Conservation (phyloP, 2,329 filamentous ascomycete species). For the Xylariaceae sp. region DNA sequence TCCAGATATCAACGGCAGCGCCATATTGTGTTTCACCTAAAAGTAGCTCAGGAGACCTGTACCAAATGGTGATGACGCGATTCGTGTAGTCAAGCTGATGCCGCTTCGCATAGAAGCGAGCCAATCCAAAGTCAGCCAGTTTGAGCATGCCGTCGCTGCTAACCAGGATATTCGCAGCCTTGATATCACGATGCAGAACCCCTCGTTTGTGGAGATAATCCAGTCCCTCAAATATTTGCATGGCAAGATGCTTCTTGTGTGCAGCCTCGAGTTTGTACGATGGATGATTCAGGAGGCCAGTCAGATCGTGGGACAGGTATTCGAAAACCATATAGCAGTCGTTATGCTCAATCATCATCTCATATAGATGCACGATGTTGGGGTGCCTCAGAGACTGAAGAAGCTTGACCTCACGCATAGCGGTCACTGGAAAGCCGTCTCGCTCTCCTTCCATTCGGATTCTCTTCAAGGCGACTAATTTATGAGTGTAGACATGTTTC, state of each 20-base stretch:
- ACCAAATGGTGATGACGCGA: conserved; percentile 98
- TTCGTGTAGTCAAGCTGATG: conserved; percentile 95
- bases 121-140: conserved; percentile 92
- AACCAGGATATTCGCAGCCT: conserved; percentile 94
- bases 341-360: conserved; percentile 98
- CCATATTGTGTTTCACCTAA: conserved; percentile 89
- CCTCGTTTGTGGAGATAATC: conserved; percentile 90
- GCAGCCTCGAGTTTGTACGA: conserved; percentile 79
- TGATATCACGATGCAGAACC: conserved; percentile 97
- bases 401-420: conserved; percentile 86
- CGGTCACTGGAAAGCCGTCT: conserved; percentile 88
- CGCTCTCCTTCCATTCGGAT: conserved; percentile 92
- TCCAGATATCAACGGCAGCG: conserved; percentile 92
- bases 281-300: conserved; percentile 90
- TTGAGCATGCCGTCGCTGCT: conserved; percentile 87
- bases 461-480: conserved; percentile 80
- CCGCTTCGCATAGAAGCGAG: conserved; percentile 92
- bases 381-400: conserved; percentile 80
- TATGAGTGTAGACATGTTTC: conserved; percentile 86
- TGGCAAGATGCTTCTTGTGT: conserved; percentile 90
- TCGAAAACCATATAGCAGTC: conserved; percentile 99
- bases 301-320: conserved; percentile 93
- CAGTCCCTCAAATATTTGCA: conserved; percentile 88
- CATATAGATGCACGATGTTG: conserved; percentile 79
- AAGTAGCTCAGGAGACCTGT: conserved; percentile 84